Conservation (phyloP, 805 yeast species). For the Sungouiella blattae region DNA sequence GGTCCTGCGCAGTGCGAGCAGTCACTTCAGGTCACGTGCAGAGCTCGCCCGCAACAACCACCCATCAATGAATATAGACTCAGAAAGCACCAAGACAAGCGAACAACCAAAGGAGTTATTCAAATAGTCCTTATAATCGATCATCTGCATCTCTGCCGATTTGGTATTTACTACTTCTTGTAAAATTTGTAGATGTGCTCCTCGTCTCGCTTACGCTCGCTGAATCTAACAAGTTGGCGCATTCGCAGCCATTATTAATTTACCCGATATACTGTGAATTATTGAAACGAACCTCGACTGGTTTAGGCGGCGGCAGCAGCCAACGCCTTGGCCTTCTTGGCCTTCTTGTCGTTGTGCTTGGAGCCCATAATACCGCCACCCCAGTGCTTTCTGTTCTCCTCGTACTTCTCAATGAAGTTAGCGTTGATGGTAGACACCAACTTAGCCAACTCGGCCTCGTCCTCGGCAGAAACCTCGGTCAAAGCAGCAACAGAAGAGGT, state of each 20-base stretch:
- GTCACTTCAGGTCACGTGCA: constrained; percentile 17
- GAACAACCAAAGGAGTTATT: no score
- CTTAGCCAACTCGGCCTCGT: constrained; percentile 91
- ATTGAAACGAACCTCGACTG: no score
- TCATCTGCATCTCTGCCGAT: no score
- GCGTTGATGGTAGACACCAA: constrained; percentile 89
- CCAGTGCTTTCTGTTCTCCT: constrained; percentile 97
- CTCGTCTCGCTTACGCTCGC: no score
- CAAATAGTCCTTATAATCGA: no score
- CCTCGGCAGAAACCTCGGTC: constrained; percentile 92
- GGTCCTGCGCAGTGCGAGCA: constrained; percentile 14
- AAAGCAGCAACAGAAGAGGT: constrained; percentile 96
- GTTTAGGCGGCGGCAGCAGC: constrained; percentile 34
- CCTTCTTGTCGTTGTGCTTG: constrained; percentile 83
- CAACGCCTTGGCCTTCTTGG: constrained; percentile 66
- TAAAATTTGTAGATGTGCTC: no score
- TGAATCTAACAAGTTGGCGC: no score
- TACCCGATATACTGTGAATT: no score
- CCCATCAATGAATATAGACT: no score
- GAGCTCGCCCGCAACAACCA: background rate
- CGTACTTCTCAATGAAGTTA: constrained; percentile 91
- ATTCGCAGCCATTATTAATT: no score
- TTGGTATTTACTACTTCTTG: no score
- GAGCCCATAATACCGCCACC: constrained; percentile 99
- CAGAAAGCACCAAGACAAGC: no score